Evolutionary conservation across 1,284 basidiomycete genomes (phyloP).

Genomic region (Irpex sp.): DNA sequence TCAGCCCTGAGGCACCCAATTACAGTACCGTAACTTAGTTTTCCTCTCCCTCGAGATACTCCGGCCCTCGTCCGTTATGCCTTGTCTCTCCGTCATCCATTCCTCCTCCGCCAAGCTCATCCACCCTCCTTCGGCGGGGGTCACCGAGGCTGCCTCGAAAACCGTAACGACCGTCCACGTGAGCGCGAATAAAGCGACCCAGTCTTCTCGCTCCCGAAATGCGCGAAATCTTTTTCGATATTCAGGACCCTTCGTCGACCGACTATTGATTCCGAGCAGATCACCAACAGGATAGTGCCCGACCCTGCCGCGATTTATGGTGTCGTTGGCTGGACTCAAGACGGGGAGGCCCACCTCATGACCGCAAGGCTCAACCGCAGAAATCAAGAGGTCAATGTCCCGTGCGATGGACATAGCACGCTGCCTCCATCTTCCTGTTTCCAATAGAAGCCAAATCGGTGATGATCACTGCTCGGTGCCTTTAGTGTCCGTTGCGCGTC

Average conservation of each 20-base stretch:
- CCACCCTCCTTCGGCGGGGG: neutral
- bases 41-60: neutral
- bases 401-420: neutral
- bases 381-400: neutral
- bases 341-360: neutral
- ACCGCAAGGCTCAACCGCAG: neutral
- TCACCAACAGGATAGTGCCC: neutral
- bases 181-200: neutral
- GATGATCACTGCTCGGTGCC: neutral
- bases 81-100: neutral
- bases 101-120: neutral
- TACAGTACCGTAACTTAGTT: neutral
- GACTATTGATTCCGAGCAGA: neutral
- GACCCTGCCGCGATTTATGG: neutral
- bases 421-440: neutral
- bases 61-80: neutral
- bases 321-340: neutral
- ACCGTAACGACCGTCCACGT: neutral
- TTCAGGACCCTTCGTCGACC: neutral
- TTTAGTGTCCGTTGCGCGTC: neutral
- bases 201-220: neutral
- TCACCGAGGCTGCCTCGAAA: neutral
- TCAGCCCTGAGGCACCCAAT: neutral
- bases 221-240: neutral
- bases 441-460: neutral